Conservation (phyloP, 2,329 filamentous ascomycete species). For the Pseudodiploospora longispora region DNA sequence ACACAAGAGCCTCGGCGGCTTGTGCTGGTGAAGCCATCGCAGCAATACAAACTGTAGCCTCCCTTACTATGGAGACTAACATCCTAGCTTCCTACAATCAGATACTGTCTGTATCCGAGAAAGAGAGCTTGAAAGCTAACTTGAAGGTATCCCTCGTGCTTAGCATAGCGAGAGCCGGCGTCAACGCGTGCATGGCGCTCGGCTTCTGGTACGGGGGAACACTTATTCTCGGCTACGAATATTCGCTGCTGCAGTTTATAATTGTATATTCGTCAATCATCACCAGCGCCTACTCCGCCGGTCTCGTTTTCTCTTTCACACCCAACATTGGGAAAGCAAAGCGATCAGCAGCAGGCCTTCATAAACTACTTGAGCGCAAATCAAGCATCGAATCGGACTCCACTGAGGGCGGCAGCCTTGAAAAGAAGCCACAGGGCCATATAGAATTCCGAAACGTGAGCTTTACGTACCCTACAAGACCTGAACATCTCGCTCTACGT, state of each 20-base stretch:
- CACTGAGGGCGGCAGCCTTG: not conserved
- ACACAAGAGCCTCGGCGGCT: not conserved
- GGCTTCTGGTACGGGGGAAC: conserved; percentile 7
- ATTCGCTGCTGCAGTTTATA: conserved; percentile 30
- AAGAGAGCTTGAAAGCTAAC: not conserved
- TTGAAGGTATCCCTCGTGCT: not conserved
- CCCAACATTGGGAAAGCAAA: conserved; percentile 83
- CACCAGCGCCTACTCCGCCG: conserved; percentile 71
- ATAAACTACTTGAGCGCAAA: conserved; percentile 67
- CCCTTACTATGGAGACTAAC: conserved; percentile 2
- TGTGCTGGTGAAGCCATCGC: conserved; percentile 9
- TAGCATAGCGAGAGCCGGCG: not conserved
- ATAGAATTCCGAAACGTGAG: conserved; percentile 2
- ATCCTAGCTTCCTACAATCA: not conserved
- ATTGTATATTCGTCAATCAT: conserved; percentile 34
- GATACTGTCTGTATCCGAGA: not conserved
- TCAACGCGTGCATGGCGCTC: conserved; percentile 4
- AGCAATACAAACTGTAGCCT: conserved; percentile 10
- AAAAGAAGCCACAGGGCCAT: not conserved
- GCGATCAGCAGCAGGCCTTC: conserved; percentile 66
- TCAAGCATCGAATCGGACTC: conserved; percentile 57
- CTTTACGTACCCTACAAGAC: conserved; percentile 2
- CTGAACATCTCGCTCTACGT: not conserved
- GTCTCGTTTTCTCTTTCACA: conserved; percentile 73
- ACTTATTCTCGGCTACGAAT: conserved; percentile 24